These are phyloP conservation scores for Tetrapisispora namnaoensis DNA, from an alignment of 805 yeast species.

Conservation along the genomic window DNA sequence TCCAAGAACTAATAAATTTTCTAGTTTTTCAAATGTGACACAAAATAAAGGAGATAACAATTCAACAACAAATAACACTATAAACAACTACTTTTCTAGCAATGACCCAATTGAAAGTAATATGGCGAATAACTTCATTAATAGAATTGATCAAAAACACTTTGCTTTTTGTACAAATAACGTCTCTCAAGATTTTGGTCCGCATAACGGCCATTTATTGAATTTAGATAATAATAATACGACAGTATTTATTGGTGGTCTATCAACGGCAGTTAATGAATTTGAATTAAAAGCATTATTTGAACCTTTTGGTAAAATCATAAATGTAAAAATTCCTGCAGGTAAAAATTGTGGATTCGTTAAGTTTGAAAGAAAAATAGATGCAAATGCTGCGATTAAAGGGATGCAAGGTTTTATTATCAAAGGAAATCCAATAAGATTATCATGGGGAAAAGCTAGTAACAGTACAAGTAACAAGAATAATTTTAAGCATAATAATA, in stretches of 20 bases:
- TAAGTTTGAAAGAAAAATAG: slow-evolving; percentile 53
- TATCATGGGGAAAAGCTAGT: slow-evolving; percentile 61
- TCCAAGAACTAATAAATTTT: slow-evolving; percentile 41
- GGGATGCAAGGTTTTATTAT: slow-evolving; percentile 72
- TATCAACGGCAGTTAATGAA: slow-evolving; percentile 53
- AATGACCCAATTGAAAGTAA: not conserved
- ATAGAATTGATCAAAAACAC: not conserved
- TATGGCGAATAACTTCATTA: not conserved
- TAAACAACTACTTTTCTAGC: not conserved
- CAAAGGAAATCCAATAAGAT: slow-evolving; percentile 62
- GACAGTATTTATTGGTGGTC: slow-evolving; percentile 71
- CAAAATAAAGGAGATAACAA: not conserved
- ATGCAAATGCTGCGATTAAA: slow-evolving; percentile 68
- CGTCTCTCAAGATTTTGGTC: not conserved
- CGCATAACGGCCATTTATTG: not conserved
- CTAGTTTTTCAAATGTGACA: not conserved
- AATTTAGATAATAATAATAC: slow-evolving; percentile 18
- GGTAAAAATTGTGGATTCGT: slow-evolving; percentile 78
- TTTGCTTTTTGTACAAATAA: not conserved
- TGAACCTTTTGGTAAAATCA: slow-evolving; percentile 63
- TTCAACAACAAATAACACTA: too few species aligned
- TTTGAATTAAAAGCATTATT: slow-evolving; percentile 50
- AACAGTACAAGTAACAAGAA: not conserved
- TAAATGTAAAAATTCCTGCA: slow-evolving; percentile 63
- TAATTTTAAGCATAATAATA: not conserved